Evolutionary conservation across 2,329 filamentous ascomycete species (phyloP).

Genomic region (Epichloe brachyelytri): DNA sequence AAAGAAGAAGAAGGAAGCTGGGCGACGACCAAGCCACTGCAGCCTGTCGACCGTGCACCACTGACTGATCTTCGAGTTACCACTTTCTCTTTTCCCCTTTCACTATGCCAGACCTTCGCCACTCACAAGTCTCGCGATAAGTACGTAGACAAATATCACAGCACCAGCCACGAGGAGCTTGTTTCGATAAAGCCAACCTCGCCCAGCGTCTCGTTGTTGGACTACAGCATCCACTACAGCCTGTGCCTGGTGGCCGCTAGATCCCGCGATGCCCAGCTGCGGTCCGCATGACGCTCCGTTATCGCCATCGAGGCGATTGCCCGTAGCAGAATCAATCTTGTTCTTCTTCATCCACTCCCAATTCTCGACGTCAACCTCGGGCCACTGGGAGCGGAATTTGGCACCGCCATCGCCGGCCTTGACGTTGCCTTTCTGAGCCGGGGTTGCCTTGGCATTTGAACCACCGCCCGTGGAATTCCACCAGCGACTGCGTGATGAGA

Average conservation of each 20-base stretch:
- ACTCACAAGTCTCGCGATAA: constrained; percentile 63
- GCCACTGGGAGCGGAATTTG: constrained; percentile 84
- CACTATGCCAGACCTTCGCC: constrained; percentile 20
- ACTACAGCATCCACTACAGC: constrained; percentile 64
- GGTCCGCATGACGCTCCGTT: constrained; percentile 39
- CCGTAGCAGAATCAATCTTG: constrained; percentile 65
- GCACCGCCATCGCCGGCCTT: constrained; percentile 85
- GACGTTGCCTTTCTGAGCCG: constrained; percentile 59
- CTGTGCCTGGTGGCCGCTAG: constrained; percentile 52
- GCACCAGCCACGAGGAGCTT: constrained; percentile 61
- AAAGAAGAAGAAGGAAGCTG: background rate
- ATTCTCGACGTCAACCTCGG: constrained; percentile 79
- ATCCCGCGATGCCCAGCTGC: constrained; percentile 43
- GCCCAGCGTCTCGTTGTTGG: constrained; percentile 66
- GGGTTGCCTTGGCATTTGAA: constrained; percentile 43
- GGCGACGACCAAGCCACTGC: background rate
- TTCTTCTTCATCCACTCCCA: constrained; percentile 82
- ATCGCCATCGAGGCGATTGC: constrained; percentile 39
- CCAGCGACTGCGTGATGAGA: constrained; percentile 72
- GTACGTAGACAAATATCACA: constrained; percentile 67
- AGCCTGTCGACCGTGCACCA: background rate
- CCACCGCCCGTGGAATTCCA: constrained; percentile 95
- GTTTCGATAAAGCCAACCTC: constrained; percentile 71
- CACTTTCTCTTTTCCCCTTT: background rate
- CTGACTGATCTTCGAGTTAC: background rate